Percentiles rank a stretch among this genome's conserved stretches.
Evolutionary conservation across 257 asterid species (phyloP).

Genomic region (Plantago ovata): DNA sequence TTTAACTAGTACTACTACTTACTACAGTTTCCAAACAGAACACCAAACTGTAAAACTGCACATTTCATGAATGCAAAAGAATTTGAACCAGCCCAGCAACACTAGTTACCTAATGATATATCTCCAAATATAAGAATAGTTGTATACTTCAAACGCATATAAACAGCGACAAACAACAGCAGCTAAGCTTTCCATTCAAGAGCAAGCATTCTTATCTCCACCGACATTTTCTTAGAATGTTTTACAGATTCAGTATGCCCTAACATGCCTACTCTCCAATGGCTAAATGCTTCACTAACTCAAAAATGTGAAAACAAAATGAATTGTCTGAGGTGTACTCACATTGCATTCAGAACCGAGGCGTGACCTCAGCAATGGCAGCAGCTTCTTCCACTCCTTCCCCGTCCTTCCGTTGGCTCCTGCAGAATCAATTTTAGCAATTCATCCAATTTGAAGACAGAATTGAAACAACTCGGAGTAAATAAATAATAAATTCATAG

Average conservation of each 20-base stretch:
- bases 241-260: no score
- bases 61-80: not conserved
- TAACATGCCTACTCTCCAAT: no score
- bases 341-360: slow-evolving; percentile 83
- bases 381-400: slow-evolving; percentile 87
- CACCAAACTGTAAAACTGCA: not conserved
- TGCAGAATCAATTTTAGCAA: slow-evolving; percentile 36
- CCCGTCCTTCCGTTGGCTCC: slow-evolving; percentile 97
- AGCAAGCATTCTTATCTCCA: no score
- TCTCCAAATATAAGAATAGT: no score
- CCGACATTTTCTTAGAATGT: no score
- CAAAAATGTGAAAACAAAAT: no score
- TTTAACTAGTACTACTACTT: not conserved
- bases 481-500: no score
- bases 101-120: not conserved
- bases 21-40: not conserved
- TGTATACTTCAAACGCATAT: not conserved
- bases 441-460: slow-evolving; percentile 4
- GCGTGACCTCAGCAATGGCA: slow-evolving; percentile 85
- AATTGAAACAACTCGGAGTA: no score
- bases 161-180: not conserved
- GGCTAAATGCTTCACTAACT: no score
- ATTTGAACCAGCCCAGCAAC: not conserved
- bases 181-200: slow-evolving; percentile 22
- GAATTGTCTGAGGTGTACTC: not conserved